These are phyloP conservation scores for Mycena vitilis DNA, from an alignment of 768 basidiomycete genomes.

Conservation along the genomic window DNA sequence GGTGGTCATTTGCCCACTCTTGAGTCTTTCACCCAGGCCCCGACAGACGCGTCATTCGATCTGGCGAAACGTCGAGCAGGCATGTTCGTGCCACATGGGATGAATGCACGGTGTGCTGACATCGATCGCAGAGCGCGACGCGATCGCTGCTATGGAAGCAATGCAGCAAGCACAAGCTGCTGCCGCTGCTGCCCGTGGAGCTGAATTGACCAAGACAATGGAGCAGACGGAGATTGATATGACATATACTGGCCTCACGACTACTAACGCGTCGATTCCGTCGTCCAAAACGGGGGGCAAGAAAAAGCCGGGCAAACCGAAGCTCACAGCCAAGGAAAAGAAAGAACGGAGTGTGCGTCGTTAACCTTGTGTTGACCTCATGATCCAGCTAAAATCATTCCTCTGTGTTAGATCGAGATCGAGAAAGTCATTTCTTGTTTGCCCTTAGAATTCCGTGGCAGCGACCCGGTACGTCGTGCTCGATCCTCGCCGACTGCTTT, in stretches of 20 bases:
- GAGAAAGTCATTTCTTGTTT: slow-evolving; percentile 81
- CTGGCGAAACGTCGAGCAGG: slow-evolving; percentile 72
- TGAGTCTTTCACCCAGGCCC: slow-evolving; percentile 55
- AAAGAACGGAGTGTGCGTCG: slow-evolving; percentile 78
- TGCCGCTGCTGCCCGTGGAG: slow-evolving; percentile 48
- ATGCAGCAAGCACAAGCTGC: slow-evolving; percentile 52
- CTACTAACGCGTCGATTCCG: slow-evolving; percentile 49
- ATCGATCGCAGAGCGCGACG: slow-evolving; percentile 65
- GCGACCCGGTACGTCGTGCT: slow-evolving; percentile 74
- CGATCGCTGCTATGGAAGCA: slow-evolving; percentile 66
- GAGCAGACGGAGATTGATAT: slow-evolving; percentile 54
- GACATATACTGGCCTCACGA: slow-evolving; percentile 52
- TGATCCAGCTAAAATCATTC: slow-evolving; percentile 1
- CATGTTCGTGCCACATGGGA: slow-evolving; percentile 41
- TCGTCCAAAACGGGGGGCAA: slow-evolving; percentile 56
- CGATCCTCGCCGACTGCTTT: not conserved
- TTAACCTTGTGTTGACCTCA: not conserved
- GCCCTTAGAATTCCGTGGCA: slow-evolving; percentile 92
- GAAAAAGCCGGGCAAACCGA: slow-evolving; percentile 72
- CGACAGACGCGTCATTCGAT: slow-evolving; percentile 67
- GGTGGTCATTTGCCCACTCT: not conserved
- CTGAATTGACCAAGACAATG: slow-evolving; percentile 54
- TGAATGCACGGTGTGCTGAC: not conserved
- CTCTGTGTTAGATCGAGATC: slow-evolving; percentile 59
- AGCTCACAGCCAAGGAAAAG: slow-evolving; percentile 83